Percentiles rank a stretch among this genome's conserved stretches.
Conservation (phyloP, 2,329 filamentous ascomycete species). For the Microsporum canis region DNA sequence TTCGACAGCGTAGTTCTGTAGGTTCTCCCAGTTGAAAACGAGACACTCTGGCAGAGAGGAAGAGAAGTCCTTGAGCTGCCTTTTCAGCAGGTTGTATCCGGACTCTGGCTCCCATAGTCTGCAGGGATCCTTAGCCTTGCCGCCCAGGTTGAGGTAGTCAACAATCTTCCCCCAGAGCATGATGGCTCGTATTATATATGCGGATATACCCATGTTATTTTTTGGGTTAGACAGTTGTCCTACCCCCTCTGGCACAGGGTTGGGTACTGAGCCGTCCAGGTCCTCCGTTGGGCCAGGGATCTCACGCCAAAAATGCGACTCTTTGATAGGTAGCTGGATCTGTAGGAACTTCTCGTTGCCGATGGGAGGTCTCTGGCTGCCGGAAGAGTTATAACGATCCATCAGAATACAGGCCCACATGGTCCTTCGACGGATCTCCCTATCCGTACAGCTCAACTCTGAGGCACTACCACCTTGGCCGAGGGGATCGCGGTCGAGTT, state of each 20-base stretch:
- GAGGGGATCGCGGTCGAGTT: slow-evolving; percentile 70
- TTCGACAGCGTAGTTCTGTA: slow-evolving; percentile 73
- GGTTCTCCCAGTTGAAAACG: slow-evolving; percentile 68
- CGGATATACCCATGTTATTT: slow-evolving; percentile 87
- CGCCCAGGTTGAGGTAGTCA: slow-evolving; percentile 80
- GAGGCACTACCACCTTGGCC: slow-evolving; percentile 47
- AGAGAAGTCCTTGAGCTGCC: slow-evolving; percentile 60
- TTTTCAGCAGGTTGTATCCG: slow-evolving; percentile 57
- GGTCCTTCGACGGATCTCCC: slow-evolving; percentile 79
- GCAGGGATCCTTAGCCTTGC: slow-evolving; percentile 63
- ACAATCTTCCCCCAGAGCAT: slow-evolving; percentile 84
- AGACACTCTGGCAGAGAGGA: slow-evolving; percentile 57
- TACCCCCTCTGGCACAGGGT: slow-evolving; percentile 51
- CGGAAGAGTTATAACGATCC: slow-evolving; percentile 95
- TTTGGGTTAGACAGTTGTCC: slow-evolving; percentile 54
- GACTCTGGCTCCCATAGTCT: slow-evolving; percentile 79
- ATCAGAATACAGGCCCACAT: slow-evolving; percentile 99
- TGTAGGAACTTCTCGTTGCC: slow-evolving; percentile 80
- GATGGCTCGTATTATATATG: slow-evolving; percentile 76
- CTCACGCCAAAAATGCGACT: slow-evolving; percentile 80
- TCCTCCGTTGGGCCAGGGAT: slow-evolving; percentile 81
- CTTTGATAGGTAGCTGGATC: slow-evolving; percentile 82
- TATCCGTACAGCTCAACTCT: slow-evolving; percentile 76
- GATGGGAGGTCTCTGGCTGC: slow-evolving; percentile 83
- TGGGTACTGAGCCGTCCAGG: slow-evolving; percentile 58